phyloP scores from a whole-genome alignment of 805 yeast species.

The Danielia reshetovae region DNA sequence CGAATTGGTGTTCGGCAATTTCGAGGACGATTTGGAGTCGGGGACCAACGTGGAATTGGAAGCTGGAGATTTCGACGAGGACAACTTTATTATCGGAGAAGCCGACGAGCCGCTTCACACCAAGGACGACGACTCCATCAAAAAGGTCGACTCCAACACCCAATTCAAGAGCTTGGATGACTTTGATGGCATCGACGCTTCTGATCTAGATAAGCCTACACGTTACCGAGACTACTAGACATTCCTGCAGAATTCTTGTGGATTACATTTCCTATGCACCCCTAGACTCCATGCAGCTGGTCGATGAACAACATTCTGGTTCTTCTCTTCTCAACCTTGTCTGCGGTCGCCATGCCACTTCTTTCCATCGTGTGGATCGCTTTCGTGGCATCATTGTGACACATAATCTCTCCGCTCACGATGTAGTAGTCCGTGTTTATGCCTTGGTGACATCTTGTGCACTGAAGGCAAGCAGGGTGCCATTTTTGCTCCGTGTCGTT shows the following conservation, averaged over 20 bases:
- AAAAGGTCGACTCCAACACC: neutral
- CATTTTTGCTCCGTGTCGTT: slow-evolving; percentile 67
- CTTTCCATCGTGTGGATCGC: slow-evolving; percentile 21
- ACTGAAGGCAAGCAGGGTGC: slow-evolving; percentile 70
- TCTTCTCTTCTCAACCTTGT: slow-evolving; percentile 41
- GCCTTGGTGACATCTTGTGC: slow-evolving; percentile 52
- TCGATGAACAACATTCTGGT: slow-evolving; percentile 38
- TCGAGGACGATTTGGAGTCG: slow-evolving; percentile 34
- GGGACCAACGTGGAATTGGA: slow-evolving; percentile 31
- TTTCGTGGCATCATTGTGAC: slow-evolving; percentile 45
- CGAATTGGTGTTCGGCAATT: slow-evolving; percentile 36
- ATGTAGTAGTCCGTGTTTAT: slow-evolving; percentile 56
- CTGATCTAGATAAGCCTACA: neutral
- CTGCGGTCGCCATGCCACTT: slow-evolving; percentile 18
- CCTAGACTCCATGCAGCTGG: slow-evolving; percentile 3
- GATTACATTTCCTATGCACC: neutral
- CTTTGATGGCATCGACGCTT: neutral
- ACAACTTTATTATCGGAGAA: slow-evolving; percentile 38
- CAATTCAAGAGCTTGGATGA: neutral
- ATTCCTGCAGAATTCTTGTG: neutral
- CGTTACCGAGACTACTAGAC: slow-evolving; percentile 1
- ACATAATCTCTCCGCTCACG: slow-evolving; percentile 45
- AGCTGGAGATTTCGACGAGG: slow-evolving; percentile 36
- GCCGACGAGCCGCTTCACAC: slow-evolving; percentile 30
- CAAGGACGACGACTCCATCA: neutral